Conservation (phyloP, 192 early-diverging fungal genomes). For the Coemansia guatemalensis region DNA sequence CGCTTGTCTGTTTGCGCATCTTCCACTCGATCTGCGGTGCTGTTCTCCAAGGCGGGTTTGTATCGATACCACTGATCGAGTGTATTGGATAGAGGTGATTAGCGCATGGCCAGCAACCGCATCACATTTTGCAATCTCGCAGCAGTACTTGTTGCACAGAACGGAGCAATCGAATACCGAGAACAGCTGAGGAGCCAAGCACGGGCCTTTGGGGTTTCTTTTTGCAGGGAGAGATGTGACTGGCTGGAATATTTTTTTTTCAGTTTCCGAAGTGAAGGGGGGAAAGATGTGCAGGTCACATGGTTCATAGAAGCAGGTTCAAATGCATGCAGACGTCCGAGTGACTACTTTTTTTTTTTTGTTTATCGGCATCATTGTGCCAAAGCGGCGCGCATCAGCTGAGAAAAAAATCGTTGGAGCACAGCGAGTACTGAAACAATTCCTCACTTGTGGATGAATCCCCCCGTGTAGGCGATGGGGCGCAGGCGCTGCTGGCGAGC, state of each 20-base stretch:
- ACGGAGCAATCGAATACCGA: too few relatives aligned
- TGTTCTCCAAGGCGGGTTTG: too few relatives aligned
- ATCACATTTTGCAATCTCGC: too few relatives aligned
- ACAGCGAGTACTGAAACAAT: not conserved
- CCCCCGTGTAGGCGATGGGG: not conserved
- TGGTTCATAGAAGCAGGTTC: not conserved
- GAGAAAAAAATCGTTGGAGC: not conserved
- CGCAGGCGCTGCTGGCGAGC: slow-evolving; percentile 8
- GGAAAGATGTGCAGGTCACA: not conserved
- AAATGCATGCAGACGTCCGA: not conserved
- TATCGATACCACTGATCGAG: too few relatives aligned
- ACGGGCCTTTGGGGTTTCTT: not conserved
- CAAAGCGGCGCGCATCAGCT: not conserved
- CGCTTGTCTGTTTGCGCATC: not conserved
- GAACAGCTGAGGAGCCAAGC: not conserved
- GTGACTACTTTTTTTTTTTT: not conserved
- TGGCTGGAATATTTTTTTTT: not conserved
- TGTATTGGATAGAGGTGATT: too few relatives aligned
- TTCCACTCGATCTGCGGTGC: not conserved
- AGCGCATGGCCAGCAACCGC: too few relatives aligned
- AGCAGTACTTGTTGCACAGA: too few relatives aligned
- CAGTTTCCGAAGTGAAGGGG: not conserved
- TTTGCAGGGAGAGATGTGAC: not conserved
- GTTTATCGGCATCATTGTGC: not conserved
- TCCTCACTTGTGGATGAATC: not conserved